Base-by-base conservation (phyloP, 2,329 filamentous ascomycete genomes). In the Amauroascus verrucosus region DNA sequence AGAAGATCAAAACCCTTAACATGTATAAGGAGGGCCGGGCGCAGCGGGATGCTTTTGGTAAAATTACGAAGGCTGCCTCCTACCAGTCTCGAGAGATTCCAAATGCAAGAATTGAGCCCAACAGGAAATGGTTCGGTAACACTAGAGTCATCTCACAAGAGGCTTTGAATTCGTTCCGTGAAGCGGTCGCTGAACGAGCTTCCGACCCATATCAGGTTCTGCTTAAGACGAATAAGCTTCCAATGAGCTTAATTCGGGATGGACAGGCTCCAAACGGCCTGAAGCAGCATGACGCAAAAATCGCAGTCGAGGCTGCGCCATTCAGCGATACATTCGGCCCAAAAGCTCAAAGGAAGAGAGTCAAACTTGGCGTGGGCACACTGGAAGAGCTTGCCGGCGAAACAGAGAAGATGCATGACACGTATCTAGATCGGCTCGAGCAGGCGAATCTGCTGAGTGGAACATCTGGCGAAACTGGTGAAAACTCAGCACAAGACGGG, bases 121-220 rank as follows among this genome's bases (percentile, higher is more conserved):
- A 97, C 73, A 80, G 93, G 64, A 94, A 94, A 73, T 98, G 93
- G 93, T 98, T 98, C 73, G 88, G 85, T 64, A 96, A 96, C 70
- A 95, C 91, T 32, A 78, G 93, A 64, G 82, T 85, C 43, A 95
- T 96, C 64, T 88, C 86, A 1, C 91, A 96, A 67, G 88, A 95
- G 67, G 87, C 88, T 2, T 77, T 97, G 58, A 81, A 80, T 43
- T 83, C 86, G 1, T 98, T 98, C 73, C 83, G 93, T 57, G 85
- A 90, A 56, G 93, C 93, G 24, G 91, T 98, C 72, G 87, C 87
- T 40, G 89, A 95, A 70, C 86, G 90, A 70, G 84, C 87, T 50
- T 83, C 84, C 16, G 89, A 98, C 65, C 93, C 93, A 0, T 96
- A 95, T 70, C 85, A 86, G 56, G 93, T 95, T 56, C 80, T 97